These are phyloP conservation scores for Solanum habrochaites DNA, from an alignment of 257 asterid species.

Conservation along the genomic window DNA sequence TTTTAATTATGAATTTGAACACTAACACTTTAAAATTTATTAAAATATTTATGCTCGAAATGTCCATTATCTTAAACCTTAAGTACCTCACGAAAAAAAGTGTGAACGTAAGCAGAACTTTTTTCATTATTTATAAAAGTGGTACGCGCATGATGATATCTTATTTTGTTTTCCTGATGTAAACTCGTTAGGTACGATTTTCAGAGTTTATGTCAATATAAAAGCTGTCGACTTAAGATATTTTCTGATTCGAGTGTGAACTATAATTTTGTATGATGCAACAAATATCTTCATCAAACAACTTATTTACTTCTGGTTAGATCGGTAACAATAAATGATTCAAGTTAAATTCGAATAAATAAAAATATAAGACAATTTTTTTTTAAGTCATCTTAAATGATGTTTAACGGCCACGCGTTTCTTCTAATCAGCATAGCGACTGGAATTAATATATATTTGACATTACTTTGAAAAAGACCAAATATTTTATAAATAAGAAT, in stretches of 20 bases:
- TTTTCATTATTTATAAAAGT: no score
- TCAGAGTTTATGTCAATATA: no score
- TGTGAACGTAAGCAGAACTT: not conserved
- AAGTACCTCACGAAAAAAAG: not conserved
- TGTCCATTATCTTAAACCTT: no score
- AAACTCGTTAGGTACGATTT: no score
- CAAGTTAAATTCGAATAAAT: no score
- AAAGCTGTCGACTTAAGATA: not conserved
- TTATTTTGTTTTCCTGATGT: not conserved
- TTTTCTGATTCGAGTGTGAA: not conserved
- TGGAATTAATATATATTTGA: not conserved
- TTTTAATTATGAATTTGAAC: no score
- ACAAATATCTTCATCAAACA: no score
- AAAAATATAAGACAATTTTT: not conserved
- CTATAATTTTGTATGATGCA: not conserved
- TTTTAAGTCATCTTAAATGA: not conserved
- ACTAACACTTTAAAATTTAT: no score
- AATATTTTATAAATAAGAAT: not conserved
- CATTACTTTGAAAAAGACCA: not conserved
- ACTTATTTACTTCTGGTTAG: no score
- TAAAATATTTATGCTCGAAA: no score
- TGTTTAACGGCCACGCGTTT: not conserved
- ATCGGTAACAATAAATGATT: no score
- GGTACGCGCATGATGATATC: not conserved
- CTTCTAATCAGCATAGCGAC: not conserved